Evolutionary conservation across 495 filamentous ascomycete species (phyloP).

Genomic region (Tuber calosporum): DNA sequence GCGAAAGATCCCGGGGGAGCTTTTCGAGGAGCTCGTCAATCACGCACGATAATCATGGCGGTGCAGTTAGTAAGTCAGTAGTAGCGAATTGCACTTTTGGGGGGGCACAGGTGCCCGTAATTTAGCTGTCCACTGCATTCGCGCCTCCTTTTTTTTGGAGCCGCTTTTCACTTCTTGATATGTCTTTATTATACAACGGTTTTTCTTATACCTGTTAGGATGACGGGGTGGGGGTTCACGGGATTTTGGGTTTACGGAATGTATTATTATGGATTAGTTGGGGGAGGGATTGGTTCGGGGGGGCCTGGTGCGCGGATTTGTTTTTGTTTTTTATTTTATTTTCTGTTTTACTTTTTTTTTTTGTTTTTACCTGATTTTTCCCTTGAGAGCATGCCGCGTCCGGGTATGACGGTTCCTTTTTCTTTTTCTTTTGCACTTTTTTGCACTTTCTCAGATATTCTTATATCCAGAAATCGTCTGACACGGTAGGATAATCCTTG

Average conservation of each 20-base stretch:
- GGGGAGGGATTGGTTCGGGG: not conserved
- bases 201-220: not conserved
- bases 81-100: not conserved
- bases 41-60: slow-evolving; percentile 60
- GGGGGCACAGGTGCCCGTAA: not conserved
- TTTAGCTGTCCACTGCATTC: not conserved
- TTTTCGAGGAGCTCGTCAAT: slow-evolving; percentile 79
- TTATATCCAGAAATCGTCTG: not conserved
- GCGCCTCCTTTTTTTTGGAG: not conserved
- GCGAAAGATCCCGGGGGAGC: slow-evolving; percentile 73
- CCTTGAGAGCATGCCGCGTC: not conserved
- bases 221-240: not conserved
- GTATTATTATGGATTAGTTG: not conserved
- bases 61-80: not conserved
- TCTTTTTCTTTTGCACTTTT: not conserved
- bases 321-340: not conserved
- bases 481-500: not conserved
- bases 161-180: not conserved
- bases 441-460: not conserved
- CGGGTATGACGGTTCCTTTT: not conserved
- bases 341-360: not conserved
- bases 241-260: not conserved
- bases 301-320: not conserved
- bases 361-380: not conserved
- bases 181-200: not conserved